phyloP scores from a whole-genome alignment of 306 rosid genomes.

The Prunus kanzakura region DNA sequence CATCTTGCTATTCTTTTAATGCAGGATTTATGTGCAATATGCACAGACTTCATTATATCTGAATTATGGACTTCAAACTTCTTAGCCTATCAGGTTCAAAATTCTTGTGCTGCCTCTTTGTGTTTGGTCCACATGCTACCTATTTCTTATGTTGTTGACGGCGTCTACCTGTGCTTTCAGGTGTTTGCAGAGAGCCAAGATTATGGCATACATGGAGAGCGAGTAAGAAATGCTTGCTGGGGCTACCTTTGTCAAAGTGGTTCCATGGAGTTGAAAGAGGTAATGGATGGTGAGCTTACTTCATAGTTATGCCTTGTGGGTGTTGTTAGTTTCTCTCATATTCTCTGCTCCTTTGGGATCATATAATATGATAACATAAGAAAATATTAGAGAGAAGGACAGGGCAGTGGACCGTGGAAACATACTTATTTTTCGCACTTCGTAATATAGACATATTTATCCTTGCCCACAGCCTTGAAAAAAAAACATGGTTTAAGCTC shows the following conservation, averaged over 20 bases:
- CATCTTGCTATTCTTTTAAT: constrained; percentile 5
- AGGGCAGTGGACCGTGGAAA: background rate
- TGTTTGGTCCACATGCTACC: constrained; percentile 2
- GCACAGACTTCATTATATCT: constrained; percentile 92
- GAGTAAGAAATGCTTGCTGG: constrained; percentile 98
- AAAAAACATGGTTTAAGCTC: background rate
- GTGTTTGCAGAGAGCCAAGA: constrained; percentile 96
- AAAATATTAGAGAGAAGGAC: background rate
- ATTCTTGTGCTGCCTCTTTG: constrained; percentile 35
- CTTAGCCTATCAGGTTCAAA: constrained; percentile 86
- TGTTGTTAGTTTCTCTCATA: constrained; percentile 11
- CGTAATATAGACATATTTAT: background rate
- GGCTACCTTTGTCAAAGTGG: constrained; percentile 99
- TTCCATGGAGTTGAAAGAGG: constrained; percentile 96
- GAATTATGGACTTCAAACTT: constrained; percentile 97
- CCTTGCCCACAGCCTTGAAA: background rate
- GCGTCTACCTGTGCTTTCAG: constrained; percentile 39
- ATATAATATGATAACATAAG: background rate
- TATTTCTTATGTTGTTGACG: constrained; percentile 21
- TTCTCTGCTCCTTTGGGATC: constrained; percentile 7
- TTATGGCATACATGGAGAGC: constrained; percentile 93
- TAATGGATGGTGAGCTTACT: constrained; percentile 29
- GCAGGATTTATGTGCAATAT: constrained; percentile 93
- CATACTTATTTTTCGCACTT: background rate
- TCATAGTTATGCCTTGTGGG: constrained; percentile 18